Evolutionary conservation across 2,329 filamentous ascomycete species (phyloP).

Genomic region (Curvularia sp.): DNA sequence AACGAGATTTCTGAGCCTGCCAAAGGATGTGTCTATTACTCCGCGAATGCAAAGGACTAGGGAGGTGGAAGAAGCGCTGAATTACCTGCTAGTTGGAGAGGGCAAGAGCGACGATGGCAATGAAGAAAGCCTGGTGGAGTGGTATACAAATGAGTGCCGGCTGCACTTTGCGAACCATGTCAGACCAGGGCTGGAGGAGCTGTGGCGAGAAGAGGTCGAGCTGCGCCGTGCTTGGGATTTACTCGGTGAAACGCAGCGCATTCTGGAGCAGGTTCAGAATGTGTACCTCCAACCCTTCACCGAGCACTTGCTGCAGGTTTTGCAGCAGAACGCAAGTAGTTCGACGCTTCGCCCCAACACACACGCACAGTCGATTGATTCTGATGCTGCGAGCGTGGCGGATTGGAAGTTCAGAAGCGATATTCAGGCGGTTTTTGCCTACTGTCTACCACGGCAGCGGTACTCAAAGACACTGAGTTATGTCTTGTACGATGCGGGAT

Average conservation of each 20-base stretch:
- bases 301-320: slow-evolving; percentile 44
- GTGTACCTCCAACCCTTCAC: slow-evolving; percentile 49
- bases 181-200: slow-evolving; percentile 34
- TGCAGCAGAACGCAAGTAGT: slow-evolving; percentile 35
- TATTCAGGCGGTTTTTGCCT: slow-evolving; percentile 69
- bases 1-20: slow-evolving; percentile 53
- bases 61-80: slow-evolving; percentile 49
- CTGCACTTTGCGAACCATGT: slow-evolving; percentile 52
- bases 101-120: slow-evolving; percentile 38
- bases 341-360: slow-evolving; percentile 45
- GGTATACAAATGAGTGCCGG: slow-evolving; percentile 56
- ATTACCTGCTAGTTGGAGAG: slow-evolving; percentile 47
- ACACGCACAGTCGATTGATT: slow-evolving; percentile 45
- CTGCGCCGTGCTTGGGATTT: slow-evolving; percentile 39
- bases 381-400: slow-evolving; percentile 29
- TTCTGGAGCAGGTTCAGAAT: slow-evolving; percentile 48
- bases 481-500: slow-evolving; percentile 63
- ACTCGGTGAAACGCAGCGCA: slow-evolving; percentile 48
- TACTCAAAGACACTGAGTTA: slow-evolving; percentile 63
- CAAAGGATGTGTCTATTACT: slow-evolving; percentile 34
- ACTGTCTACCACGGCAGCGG: slow-evolving; percentile 62
- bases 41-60: slow-evolving; percentile 28
- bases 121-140: slow-evolving; percentile 50
- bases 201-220: slow-evolving; percentile 43
- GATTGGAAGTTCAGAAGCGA: slow-evolving; percentile 64